A percentile compares a stretch with the other conserved stretches of the same genome.
Evolutionary conservation across 2,329 filamentous ascomycete genomes (phyloP).

Genomic region (Fusarium drepaniforme): DNA sequence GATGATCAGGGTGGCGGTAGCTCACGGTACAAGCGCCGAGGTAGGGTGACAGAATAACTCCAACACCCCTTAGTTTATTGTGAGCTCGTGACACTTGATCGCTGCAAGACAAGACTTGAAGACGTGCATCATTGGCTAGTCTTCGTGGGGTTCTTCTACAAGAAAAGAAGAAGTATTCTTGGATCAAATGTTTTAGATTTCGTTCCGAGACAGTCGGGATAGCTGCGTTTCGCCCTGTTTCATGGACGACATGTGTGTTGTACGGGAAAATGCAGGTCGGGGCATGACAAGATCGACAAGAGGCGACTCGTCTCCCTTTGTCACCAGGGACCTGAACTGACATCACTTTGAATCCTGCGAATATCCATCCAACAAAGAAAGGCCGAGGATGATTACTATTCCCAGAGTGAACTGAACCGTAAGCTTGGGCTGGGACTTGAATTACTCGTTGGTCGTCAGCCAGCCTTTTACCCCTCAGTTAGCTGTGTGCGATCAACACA

Average conservation of each 20-base stretch:
- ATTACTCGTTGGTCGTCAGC: constrained; percentile 1
- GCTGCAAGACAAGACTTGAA: neutral
- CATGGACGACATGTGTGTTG: constrained; percentile 13
- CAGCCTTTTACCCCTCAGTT: constrained; percentile 28
- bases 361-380: neutral
- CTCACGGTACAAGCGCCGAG: constrained; percentile 6
- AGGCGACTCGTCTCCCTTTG: constrained; percentile 6
- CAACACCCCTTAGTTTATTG: neutral
- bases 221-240: constrained; percentile 30
- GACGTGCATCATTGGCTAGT: constrained; percentile 27
- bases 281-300: constrained; percentile 28
- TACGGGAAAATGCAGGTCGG: constrained; percentile 8
- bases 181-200: constrained; percentile 4
- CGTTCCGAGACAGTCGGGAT: constrained; percentile 12
- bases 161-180: constrained; percentile 3
- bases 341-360: constrained; percentile 21
- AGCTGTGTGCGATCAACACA: constrained; percentile 29
- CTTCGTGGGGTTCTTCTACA: constrained; percentile 14
- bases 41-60: constrained; percentile 20
- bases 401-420: neutral
- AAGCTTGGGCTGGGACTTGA: neutral
- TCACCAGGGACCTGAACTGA: constrained; percentile 10
- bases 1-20: constrained; percentile 36
- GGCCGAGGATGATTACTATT: constrained; percentile 6
- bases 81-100: constrained; percentile 2